Evolutionary conservation across 352 stramenopile species (phyloP).

Genomic region (Salisapilia sapeloensis): DNA sequence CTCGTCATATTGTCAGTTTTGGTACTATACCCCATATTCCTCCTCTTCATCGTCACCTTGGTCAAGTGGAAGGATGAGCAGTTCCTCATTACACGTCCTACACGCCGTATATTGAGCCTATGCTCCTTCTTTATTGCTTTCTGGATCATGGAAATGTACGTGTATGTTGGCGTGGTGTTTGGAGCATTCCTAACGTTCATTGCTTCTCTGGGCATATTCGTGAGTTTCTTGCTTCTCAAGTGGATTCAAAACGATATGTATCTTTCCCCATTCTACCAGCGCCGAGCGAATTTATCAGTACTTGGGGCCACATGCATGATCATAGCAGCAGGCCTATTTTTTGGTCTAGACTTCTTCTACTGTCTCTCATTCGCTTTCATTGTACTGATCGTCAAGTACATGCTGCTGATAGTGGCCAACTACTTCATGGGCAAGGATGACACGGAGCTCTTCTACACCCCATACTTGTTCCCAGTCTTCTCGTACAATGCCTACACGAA

Average conservation of each 20-base stretch:
- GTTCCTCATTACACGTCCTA: slow-evolving; percentile 32
- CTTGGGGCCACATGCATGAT: slow-evolving; percentile 11
- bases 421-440: slow-evolving; percentile 51
- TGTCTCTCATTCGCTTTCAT: slow-evolving; percentile 75
- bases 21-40: slow-evolving; percentile 65
- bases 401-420: slow-evolving; percentile 30
- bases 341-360: slow-evolving; percentile 60
- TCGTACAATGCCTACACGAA: slow-evolving; percentile 83
- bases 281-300: slow-evolving; percentile 23
- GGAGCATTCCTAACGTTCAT: slow-evolving; percentile 43
- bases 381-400: slow-evolving; percentile 63
- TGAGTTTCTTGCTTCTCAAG: slow-evolving; percentile 62
- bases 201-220: slow-evolving; percentile 39
- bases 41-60: slow-evolving; percentile 52
- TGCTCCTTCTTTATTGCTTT: slow-evolving; percentile 20
- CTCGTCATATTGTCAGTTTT: slow-evolving; percentile 56
- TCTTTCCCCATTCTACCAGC: slow-evolving; percentile 41
- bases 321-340: slow-evolving; percentile 21
- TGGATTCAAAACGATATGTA: slow-evolving; percentile 78
- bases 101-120: slow-evolving; percentile 17
- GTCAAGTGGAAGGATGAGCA: slow-evolving; percentile 63
- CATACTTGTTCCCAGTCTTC: slow-evolving; percentile 83
- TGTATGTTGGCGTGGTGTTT: slow-evolving; percentile 33
- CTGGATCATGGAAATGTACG: slow-evolving; percentile 67
- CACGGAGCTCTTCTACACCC: slow-evolving; percentile 62